Evolutionary conservation across 306 rosid species (phyloP), one percentile per base, ranked within the genome.

Genomic region (Datisca glomerata): DNA sequence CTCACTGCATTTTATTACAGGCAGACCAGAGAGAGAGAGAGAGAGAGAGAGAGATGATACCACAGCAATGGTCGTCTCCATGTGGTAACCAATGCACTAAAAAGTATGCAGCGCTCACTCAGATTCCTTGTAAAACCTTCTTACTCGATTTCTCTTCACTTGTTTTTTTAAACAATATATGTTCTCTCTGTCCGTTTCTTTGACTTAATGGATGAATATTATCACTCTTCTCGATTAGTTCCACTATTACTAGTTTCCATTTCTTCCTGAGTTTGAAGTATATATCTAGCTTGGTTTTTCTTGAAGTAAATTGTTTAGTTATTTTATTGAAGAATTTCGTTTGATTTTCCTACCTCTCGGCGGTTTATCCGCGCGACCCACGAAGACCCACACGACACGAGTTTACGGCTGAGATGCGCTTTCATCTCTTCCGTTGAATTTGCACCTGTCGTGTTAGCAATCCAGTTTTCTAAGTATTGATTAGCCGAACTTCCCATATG

Each of bases 41-140:
- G 10, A 15, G 8, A 40, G 22, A 40, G 44, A 14, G 22, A 41
- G 11, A 12, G 41, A 86, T 79, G 85, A 60, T 76, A 43, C 86
- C 86, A 38, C 83, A 79, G 33, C 79, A 79, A 29, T 79, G 94
- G 96, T 65, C 58, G 22, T 53, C 78, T 55, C 82, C 93, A 0
- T 82, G 96, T 49, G 92, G 92, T 20, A 69, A 55, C 45, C 63
- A 77, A 63, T 87, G 94, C 74, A 79, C 93, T 29, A 62, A 57
- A 14, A 83, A 87, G 67, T 87, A 79, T 56, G 55, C 93, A 1
- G 80, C 80, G 9, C 78, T 87, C 21, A 76, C 75, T 34, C 70
- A 83, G 55, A 73, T 87, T 55, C 97, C 94, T 10, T 84, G 94
- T 75, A 61, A 18, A 22, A 22, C 13, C 11, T 12, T 24, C 24